These are phyloP conservation scores for Talaromyces pinophilus DNA, from an alignment of 2,329 filamentous ascomycete species.

Conservation along the genomic window DNA sequence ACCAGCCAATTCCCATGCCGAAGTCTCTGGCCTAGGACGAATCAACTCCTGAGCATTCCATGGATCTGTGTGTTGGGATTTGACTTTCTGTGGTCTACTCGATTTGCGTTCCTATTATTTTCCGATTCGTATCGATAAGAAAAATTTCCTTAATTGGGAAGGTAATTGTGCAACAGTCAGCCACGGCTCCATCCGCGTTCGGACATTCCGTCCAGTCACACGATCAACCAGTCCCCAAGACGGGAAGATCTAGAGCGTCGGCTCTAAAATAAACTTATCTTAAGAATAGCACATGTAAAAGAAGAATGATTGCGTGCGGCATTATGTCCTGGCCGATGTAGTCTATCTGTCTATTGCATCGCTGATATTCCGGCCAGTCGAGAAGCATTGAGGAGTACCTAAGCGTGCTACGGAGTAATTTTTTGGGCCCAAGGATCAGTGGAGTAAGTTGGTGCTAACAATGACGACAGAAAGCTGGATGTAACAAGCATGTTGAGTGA, in stretches of 20 bases:
- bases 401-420: not conserved
- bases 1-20: not conserved
- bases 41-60: not conserved
- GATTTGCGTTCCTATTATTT: constrained; percentile 5
- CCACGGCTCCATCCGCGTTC: constrained; percentile 7
- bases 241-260: constrained; percentile 6
- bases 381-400: not conserved
- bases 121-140: constrained; percentile 1
- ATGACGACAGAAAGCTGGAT: constrained; percentile 9
- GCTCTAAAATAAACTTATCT: not conserved
- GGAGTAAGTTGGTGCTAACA: not conserved
- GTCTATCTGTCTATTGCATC: not conserved
- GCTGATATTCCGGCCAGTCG: not conserved
- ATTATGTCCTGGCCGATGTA: not conserved
- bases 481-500: not conserved
- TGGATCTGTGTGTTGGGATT: not conserved
- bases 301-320: constrained; percentile 11
- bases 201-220: constrained; percentile 20
- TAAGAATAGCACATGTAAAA: not conserved
- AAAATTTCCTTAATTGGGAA: not conserved
- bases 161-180: not conserved
- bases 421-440: not conserved
- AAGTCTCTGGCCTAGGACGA: not conserved
- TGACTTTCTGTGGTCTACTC: not conserved
- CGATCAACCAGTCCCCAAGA: constrained; percentile 18